Evolutionary conservation across 345 rosid genomes (phyloP), one percentile per base, ranked within the genome.

Genomic region (Rhizophora apiculata): DNA sequence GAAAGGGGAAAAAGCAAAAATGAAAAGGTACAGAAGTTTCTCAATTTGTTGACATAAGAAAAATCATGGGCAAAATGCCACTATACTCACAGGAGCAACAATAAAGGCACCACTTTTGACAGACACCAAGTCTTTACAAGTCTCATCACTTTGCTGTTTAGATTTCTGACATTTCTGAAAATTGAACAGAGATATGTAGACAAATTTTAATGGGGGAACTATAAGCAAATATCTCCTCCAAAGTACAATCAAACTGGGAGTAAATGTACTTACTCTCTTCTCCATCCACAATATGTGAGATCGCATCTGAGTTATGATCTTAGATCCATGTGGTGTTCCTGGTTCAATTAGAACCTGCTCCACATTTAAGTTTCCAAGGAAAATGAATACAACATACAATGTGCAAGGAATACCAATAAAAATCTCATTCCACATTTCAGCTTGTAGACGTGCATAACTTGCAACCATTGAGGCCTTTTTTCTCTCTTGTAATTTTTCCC

Each of bases 201-300:
- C 77, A 46, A 62, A 68, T 24, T 59, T 60, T 48, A 60, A 57
- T 22, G 21, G 57, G 43, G 24, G 5, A 49, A 27, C 43, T 19
- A 20, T 36, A 59, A 6, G 29, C 43, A 29, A 62, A 30, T 27
- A 21, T 49, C 6, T 60, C 16, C 6, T 5, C 8, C 48, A 30
- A 43, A 67, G 13, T 36, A 60, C 6, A 24, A 48, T 49, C 19
- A 61, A 13, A 8, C 60, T 21, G 16, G 21, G 48, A 31, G 43
- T 70, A 16, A 63, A 53, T 31, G 6, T 64, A 60, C 82, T 51
- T 80, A 92, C 99, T 79, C 99, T 85, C 63, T 86, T 84, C 78
- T 95, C 99, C 97, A 95, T 86, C 99, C 99, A 92, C 68, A 95
- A 75, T 83, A 95, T 79, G 80, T 92, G 96, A 70, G 98, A 92